phyloP scores from a whole-genome alignment of 495 filamentous ascomycete species.

The Penicillium cataractarum region DNA sequence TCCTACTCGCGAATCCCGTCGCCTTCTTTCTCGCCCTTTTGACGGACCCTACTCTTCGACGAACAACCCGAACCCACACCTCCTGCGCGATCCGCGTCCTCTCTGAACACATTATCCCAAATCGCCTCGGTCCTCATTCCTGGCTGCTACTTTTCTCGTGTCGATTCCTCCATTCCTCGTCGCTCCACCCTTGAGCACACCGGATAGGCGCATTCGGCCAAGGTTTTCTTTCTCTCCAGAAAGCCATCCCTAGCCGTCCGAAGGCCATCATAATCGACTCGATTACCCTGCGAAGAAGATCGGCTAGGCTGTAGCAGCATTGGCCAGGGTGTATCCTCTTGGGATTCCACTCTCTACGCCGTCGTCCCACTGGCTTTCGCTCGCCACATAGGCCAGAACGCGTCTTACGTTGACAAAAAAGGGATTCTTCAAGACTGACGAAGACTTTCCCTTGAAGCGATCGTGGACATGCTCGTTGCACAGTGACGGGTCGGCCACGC shows the following conservation, averaged over 20 bases:
- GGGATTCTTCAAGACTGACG: not conserved
- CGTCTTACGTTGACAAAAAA: conserved; percentile 15
- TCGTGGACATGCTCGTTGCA: conserved; percentile 44
- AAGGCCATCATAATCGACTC: not conserved
- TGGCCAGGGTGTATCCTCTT: not conserved
- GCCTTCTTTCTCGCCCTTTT: conserved; percentile 33
- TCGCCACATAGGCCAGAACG: conserved; percentile 8
- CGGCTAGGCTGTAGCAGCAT: not conserved
- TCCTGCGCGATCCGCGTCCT: conserved; percentile 24
- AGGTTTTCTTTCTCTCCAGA: conserved; percentile 19
- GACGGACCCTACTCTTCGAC: conserved; percentile 24
- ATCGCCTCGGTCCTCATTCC: conserved; percentile 13
- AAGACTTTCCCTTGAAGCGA: not conserved
- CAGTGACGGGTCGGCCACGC: conserved; percentile 32
- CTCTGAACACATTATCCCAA: conserved; percentile 21
- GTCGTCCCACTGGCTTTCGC: not conserved
- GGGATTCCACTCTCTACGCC: not conserved
- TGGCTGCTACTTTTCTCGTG: not conserved
- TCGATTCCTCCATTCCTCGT: conserved; percentile 8
- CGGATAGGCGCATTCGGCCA: conserved; percentile 24
- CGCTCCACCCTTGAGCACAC: conserved; percentile 23
- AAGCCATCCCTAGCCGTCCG: not conserved
- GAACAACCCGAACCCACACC: not conserved
- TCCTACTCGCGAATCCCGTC: conserved; percentile 36
- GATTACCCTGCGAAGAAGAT: not conserved